These are phyloP conservation scores for Dictyophora rubrovolvata DNA, from an alignment of 768 basidiomycete genomes.

Conservation along the genomic window DNA sequence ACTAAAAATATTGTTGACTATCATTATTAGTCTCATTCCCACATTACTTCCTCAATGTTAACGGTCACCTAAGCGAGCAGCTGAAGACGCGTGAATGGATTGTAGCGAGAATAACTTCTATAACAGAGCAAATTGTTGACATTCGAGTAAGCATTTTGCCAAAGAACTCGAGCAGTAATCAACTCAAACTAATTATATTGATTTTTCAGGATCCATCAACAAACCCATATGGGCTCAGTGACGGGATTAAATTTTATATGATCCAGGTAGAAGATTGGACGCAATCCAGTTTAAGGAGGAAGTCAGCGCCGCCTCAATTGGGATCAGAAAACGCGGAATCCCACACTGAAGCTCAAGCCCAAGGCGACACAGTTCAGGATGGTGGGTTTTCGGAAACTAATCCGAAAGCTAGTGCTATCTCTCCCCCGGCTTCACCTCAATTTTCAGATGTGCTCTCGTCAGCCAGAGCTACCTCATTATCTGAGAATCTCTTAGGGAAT, in stretches of 20 bases:
- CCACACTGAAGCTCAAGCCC: not conserved
- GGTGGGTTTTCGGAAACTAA: constrained; percentile 18
- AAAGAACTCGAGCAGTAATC: not conserved
- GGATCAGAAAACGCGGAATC: not conserved
- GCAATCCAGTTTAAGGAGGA: constrained; percentile 51
- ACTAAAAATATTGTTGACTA: not conserved
- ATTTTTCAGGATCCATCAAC: constrained; percentile 57
- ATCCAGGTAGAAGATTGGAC: constrained; percentile 93
- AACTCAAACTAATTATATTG: constrained; percentile 6
- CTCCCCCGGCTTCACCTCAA: constrained; percentile 51
- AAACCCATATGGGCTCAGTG: constrained; percentile 82
- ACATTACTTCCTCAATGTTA: constrained; percentile 91
- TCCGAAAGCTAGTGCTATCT: constrained; percentile 22
- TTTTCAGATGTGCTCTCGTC: constrained; percentile 70
- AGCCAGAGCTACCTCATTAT: constrained; percentile 52
- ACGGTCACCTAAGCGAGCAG: constrained; percentile 78
- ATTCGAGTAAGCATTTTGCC: constrained; percentile 42
- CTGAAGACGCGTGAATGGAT: constrained; percentile 91
- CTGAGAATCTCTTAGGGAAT: constrained; percentile 51
- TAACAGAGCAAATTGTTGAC: constrained; percentile 78
- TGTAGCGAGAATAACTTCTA: constrained; percentile 83
- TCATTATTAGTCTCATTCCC: constrained; percentile 74
- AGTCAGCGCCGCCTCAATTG: constrained; percentile 38
- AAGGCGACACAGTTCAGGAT: not conserved
- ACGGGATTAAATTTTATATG: constrained; percentile 89